A percentile compares a stretch with the other conserved stretches of the same genome.
phyloP scores from a whole-genome alignment of 1,284 basidiomycete genomes.

The Moniliophthora roreri region DNA sequence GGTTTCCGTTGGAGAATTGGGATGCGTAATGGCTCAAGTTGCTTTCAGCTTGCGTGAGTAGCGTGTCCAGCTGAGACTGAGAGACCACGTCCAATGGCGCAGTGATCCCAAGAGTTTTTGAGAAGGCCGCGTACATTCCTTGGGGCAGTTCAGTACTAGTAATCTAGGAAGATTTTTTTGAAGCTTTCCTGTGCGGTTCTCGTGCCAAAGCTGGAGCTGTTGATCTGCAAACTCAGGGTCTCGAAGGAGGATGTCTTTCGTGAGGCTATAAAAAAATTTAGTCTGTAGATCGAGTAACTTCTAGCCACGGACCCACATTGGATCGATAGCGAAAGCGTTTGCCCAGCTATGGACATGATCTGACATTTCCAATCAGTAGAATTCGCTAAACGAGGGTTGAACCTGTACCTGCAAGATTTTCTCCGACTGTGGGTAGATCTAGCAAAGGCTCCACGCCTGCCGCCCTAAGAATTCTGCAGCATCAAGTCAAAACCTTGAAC shows the following conservation, averaged over 20 bases:
- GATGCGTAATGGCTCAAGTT: constrained; percentile 23
- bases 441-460: constrained; percentile 22
- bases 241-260: constrained; percentile 23
- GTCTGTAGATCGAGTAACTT: background rate
- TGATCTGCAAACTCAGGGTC: constrained; percentile 22
- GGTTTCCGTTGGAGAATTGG: constrained; percentile 30
- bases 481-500: background rate
- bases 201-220: constrained; percentile 26
- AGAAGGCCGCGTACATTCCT: constrained; percentile 28
- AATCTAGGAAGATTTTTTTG: too few relatives aligned
- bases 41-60: constrained; percentile 20
- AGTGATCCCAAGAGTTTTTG: constrained; percentile 28
- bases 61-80: constrained; percentile 11
- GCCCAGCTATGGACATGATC: constrained; percentile 33
- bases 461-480: constrained; percentile 21
- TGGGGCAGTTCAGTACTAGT: background rate
- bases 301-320: constrained; percentile 16
- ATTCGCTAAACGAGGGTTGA: background rate
- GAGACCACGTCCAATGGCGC: constrained; percentile 27
- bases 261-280: constrained; percentile 19
- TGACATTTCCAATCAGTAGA: constrained; percentile 3
- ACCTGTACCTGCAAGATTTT: constrained; percentile 27
- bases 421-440: constrained; percentile 26
- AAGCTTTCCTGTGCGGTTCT: constrained; percentile 26
- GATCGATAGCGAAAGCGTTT: constrained; percentile 28